Conservation (phyloP, 192 early-diverging fungal genomes). For the Geranomyces michiganensis region DNA sequence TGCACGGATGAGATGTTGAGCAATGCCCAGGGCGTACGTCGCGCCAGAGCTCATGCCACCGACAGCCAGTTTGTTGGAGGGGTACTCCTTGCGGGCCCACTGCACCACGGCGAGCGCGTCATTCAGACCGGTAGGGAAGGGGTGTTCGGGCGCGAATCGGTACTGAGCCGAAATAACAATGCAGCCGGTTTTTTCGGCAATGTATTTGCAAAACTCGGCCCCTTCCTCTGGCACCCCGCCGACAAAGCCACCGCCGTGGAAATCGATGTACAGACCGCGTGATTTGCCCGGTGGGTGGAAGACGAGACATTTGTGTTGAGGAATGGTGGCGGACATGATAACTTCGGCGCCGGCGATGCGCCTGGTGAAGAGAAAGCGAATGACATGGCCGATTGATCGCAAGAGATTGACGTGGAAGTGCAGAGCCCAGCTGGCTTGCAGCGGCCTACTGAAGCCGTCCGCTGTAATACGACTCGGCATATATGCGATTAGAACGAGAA, state of each 20-base stretch:
- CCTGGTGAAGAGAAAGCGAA: neutral
- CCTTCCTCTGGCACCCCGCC: constrained; percentile 13
- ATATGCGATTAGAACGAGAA: too few relatives aligned
- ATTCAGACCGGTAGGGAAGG: constrained; percentile 9
- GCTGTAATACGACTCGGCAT: too few relatives aligned
- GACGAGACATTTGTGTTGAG: neutral
- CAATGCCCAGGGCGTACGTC: constrained; percentile 8
- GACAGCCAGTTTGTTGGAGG: neutral
- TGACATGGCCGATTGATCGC: neutral
- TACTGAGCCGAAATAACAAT: constrained; percentile 17
- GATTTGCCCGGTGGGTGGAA: constrained; percentile 1
- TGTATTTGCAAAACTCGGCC: constrained; percentile 17
- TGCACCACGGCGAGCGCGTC: constrained; percentile 5
- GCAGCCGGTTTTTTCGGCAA: constrained; percentile 3
- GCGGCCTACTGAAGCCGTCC: too few relatives aligned
- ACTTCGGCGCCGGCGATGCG: neutral
- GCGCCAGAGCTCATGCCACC: constrained; percentile 26
- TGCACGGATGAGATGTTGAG: neutral
- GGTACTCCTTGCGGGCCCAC: constrained; percentile 1
- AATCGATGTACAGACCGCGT: constrained; percentile 8
- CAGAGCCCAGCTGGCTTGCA: neutral
- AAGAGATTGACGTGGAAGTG: neutral
- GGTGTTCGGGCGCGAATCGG: constrained; percentile 20
- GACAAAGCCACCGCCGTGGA: constrained; percentile 21
- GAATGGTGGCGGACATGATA: neutral